phyloP scores from a whole-genome alignment of 257 asterid genomes.

The Haberlea rhodopensis region DNA sequence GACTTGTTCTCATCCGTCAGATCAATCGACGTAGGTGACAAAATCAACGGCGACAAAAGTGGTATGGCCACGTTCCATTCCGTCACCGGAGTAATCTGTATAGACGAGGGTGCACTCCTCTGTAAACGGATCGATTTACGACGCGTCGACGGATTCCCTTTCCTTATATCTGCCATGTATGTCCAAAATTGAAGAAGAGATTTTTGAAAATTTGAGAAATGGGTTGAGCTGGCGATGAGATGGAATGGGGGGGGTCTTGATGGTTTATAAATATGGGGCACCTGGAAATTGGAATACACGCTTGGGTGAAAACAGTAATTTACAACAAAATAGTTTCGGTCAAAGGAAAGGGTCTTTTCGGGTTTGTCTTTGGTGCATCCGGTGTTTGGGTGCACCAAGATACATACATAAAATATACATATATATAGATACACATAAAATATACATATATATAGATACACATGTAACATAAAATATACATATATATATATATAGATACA shows the following conservation, averaged over 20 bases:
- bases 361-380: too few species aligned
- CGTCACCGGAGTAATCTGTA: conserved; percentile 43
- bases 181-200: not conserved
- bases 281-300: conserved; percentile 64
- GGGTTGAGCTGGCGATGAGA: conserved; percentile 8
- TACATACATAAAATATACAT: too few species aligned
- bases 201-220: not conserved
- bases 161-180: conserved; percentile 41
- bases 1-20: conserved; percentile 36
- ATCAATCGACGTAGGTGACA: conserved; percentile 45
- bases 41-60: conserved; percentile 58
- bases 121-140: conserved; percentile 54
- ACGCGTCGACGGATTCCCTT: conserved; percentile 27
- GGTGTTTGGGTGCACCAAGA: too few species aligned
- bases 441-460: too few species aligned
- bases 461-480: too few species aligned
- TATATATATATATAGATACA: too few species aligned
- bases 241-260: not conserved
- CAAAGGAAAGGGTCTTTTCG: too few species aligned
- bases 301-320: conserved; percentile 14
- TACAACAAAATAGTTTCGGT: too few species aligned
- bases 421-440: too few species aligned
- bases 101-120: conserved; percentile 57
- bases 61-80: conserved; percentile 75
- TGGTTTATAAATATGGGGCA: conserved; percentile 41